phyloP scores from a whole-genome alignment of 1,284 basidiomycete species.

The Cryptococcus deneoformans region DNA sequence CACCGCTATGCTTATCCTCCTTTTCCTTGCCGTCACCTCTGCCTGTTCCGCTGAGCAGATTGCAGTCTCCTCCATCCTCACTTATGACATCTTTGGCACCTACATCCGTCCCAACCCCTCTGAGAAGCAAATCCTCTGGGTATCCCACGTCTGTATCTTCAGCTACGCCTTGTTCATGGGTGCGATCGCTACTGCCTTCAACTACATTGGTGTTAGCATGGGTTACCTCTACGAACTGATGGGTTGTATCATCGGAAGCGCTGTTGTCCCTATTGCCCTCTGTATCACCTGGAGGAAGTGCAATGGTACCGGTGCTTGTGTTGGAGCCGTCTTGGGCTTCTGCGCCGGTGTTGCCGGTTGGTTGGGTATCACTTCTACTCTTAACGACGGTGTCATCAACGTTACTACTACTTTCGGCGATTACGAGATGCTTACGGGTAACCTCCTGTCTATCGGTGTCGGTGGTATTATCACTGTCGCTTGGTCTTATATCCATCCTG shows the following conservation, averaged over 20 bases:
- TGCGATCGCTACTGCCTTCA: slow-evolving; percentile 78
- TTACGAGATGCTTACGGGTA: slow-evolving; percentile 68
- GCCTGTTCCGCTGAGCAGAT: slow-evolving; percentile 87
- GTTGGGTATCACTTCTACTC: slow-evolving; percentile 73
- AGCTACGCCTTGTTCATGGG: slow-evolving; percentile 76
- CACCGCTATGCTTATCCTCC: slow-evolving; percentile 46
- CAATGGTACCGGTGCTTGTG: slow-evolving; percentile 76
- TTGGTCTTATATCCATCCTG: slow-evolving; percentile 67
- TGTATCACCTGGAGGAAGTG: slow-evolving; percentile 77
- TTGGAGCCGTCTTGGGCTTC: slow-evolving; percentile 69
- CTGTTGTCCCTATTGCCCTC: slow-evolving; percentile 79
- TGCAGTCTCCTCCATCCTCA: slow-evolving; percentile 72
- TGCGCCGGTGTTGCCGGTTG: slow-evolving; percentile 68
- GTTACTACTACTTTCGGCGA: slow-evolving; percentile 64
- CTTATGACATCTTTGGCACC: slow-evolving; percentile 67
- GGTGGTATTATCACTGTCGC: slow-evolving; percentile 71
- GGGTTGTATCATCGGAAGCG: slow-evolving; percentile 66
- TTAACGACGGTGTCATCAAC: slow-evolving; percentile 69
- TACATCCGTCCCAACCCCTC: slow-evolving; percentile 62
- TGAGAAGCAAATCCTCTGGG: slow-evolving; percentile 59
- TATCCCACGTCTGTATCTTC: slow-evolving; percentile 56
- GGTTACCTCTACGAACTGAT: slow-evolving; percentile 36
- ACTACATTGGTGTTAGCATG: slow-evolving; percentile 84
- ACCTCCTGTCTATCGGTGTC: slow-evolving; percentile 77
- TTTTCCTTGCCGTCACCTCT: slow-evolving; percentile 66